Conservation (phyloP, 495 filamentous ascomycete species). For the Hyaloscypha variabilis region DNA sequence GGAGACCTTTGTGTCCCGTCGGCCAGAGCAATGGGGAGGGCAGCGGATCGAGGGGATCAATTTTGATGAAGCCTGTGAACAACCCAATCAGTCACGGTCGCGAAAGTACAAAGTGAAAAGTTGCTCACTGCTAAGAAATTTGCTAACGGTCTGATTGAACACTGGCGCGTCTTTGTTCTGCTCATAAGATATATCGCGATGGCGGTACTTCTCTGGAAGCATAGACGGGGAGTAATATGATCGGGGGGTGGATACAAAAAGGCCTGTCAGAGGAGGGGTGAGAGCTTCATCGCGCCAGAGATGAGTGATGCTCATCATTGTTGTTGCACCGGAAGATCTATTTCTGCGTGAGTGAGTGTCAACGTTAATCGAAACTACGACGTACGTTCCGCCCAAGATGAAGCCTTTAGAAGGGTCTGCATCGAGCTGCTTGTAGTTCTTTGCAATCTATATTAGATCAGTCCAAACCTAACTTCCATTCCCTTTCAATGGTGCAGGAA, state of each 20-base stretch:
- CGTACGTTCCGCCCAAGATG: conserved; percentile 42
- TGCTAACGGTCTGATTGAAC: not conserved
- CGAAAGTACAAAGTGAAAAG: not conserved
- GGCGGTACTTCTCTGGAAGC: conserved; percentile 26
- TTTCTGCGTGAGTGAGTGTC: not conserved
- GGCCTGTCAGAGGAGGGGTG: conserved; percentile 44
- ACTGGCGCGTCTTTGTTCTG: conserved; percentile 38
- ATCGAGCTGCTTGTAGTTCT: conserved; percentile 38
- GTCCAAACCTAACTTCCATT: not conserved
- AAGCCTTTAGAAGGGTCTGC: conserved; percentile 46
- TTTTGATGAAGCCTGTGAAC: not conserved
- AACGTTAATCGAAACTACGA: not conserved
- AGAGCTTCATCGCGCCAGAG: conserved; percentile 43
- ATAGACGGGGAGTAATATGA: conserved; percentile 36
- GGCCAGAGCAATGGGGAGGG: not conserved
- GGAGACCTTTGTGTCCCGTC: conserved; percentile 28
- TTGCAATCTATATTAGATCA: conserved; percentile 17
- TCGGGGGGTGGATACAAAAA: conserved; percentile 38
- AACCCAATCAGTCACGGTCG: not conserved
- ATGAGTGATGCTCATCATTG: conserved; percentile 43
- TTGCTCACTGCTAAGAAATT: not conserved
- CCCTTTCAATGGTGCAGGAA: not conserved
- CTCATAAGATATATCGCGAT: conserved; percentile 37
- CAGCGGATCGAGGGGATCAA: not conserved
- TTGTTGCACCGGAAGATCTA: conserved; percentile 48